A percentile compares a stretch with the other conserved stretches of the same genome.
Conservation (phyloP, 2,329 filamentous ascomycete genomes). For the Cladosporium cucumerinum region DNA sequence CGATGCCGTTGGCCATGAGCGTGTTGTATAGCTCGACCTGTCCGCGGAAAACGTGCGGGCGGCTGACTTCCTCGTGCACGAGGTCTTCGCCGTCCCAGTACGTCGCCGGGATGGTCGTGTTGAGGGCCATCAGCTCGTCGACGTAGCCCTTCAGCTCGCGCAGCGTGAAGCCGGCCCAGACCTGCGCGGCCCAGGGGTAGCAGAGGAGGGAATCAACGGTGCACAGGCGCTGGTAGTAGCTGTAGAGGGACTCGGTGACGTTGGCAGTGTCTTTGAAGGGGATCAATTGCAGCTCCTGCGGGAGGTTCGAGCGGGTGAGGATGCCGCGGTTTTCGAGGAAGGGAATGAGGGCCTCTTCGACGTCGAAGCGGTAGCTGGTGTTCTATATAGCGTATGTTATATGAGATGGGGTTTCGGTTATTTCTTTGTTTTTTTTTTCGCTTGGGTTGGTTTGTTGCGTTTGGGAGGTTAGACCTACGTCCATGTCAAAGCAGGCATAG, state of each 20-base stretch:
- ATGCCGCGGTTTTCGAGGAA: conserved; percentile 44
- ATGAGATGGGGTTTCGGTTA: background rate
- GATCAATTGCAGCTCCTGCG: conserved; percentile 37
- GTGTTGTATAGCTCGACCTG: conserved; percentile 46
- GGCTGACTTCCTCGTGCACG: conserved; percentile 30
- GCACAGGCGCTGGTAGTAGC: conserved; percentile 47
- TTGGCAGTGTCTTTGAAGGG: conserved; percentile 42
- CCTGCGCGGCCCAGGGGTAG: conserved; percentile 45
- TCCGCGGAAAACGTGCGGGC: conserved; percentile 40
- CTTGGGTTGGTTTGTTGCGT: too few relatives aligned
- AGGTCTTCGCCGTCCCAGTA: conserved; percentile 39
- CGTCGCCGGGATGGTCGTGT: conserved; percentile 37
- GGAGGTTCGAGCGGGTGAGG: conserved; percentile 40
- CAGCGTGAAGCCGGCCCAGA: conserved; percentile 44
- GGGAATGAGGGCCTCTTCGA: conserved; percentile 45
- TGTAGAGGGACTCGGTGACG: conserved; percentile 44
- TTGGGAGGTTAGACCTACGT: conserved; percentile 22
- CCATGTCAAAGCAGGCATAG: conserved; percentile 39
- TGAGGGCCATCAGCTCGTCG: conserved; percentile 47
- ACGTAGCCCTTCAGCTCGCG: conserved; percentile 47
- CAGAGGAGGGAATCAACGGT: conserved; percentile 43
- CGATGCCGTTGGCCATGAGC: conserved; percentile 44
- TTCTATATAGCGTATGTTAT: conserved; percentile 26
- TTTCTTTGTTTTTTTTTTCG: too few relatives aligned
- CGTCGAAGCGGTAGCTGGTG: conserved; percentile 43